Evolutionary conservation across 352 stramenopile genomes (phyloP).

Genomic region (Pythium aphanidermatum): DNA sequence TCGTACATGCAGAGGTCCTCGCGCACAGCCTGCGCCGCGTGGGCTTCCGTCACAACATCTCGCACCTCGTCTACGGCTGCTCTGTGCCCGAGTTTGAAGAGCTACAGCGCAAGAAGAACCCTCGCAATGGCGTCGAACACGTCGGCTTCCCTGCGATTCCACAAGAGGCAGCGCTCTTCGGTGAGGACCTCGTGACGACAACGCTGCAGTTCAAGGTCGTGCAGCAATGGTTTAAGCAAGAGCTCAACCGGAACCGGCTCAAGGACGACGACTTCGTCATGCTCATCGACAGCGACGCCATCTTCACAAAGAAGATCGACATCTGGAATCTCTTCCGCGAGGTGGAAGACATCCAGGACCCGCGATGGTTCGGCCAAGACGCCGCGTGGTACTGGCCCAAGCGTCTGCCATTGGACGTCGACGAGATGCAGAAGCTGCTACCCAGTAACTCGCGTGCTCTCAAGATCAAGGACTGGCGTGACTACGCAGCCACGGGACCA

Average conservation of each 20-base stretch:
- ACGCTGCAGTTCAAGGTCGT: slow-evolving; percentile 53
- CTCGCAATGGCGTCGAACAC: slow-evolving; percentile 33
- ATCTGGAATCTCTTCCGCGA: slow-evolving; percentile 64
- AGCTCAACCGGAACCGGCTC: slow-evolving; percentile 25
- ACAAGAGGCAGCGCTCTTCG: slow-evolving; percentile 32
- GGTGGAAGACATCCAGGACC: slow-evolving; percentile 47
- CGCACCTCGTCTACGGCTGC: slow-evolving; percentile 75
- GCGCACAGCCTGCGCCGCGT: slow-evolving; percentile 54
- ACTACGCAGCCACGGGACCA: slow-evolving; percentile 62
- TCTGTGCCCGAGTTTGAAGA: slow-evolving; percentile 23
- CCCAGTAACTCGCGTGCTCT: slow-evolving; percentile 34
- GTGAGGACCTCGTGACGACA: slow-evolving; percentile 53
- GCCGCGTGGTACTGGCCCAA: slow-evolving; percentile 76
- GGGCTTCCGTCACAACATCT: slow-evolving; percentile 50
- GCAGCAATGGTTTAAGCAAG: slow-evolving; percentile 44
- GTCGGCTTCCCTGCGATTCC: slow-evolving; percentile 32
- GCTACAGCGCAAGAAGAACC: slow-evolving; percentile 48
- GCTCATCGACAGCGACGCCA: slow-evolving; percentile 71
- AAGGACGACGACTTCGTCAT: slow-evolving; percentile 63
- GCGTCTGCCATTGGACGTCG: slow-evolving; percentile 28
- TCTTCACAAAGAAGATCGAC: slow-evolving; percentile 78
- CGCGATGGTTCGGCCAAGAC: slow-evolving; percentile 61
- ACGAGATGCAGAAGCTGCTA: slow-evolving; percentile 31
- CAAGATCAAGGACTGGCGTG: slow-evolving; percentile 56
- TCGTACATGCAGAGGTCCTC: slow-evolving; percentile 65